Evolutionary conservation across 805 yeast genomes (phyloP), one percentile per base, ranked within the genome.

Genomic region (Wickerhamiella musiphila): DNA sequence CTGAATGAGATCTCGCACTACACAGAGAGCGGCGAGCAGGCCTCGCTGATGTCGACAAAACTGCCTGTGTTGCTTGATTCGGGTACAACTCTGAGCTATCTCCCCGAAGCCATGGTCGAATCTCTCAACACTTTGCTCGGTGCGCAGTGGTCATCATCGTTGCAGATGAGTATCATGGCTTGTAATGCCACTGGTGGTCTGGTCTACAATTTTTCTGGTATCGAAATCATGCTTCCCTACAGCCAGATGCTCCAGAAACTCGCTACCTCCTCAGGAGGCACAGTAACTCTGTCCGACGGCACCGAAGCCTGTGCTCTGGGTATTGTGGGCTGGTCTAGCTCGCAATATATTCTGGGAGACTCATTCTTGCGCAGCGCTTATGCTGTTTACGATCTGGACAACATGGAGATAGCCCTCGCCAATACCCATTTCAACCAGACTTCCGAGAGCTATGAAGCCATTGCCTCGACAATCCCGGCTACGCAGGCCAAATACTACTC

Each of bases 351-450:
- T 34, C 56, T 78, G 23, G 90, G 90, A 8, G 83, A 74, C 47
- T 63, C 66, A 28, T 66, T 77, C 46, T 53, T 78, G 40, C 60
- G 78, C 33, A 62, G 67, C 23, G 75, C 73, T 4, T 78, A 77
- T 47, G 64, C 67, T 18, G 81, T 73, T 11, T 73, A 65, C 49
- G 78, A 78, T 49, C 54, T 74, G 31, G 79, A 73, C 16, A 64
- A 63, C 43, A 51, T 49, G 29, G 60, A 67, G 46, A 56, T 76
- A 18, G 68, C 75, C 0, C 39, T 78, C 34, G 82, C 75, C 12
- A 65, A 60, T 35, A 61, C 66, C 26, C 38, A 34, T 18, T 46
- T 34, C 36, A 43, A 50, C 39, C n/a, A n/a, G n/a, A n/a, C n/a
- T n/a, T n/a, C n/a, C n/a, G n/a, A n/a, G n/a, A n/a, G n/a, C n/a